These are phyloP conservation scores for Paralagenidium karlingii DNA, from an alignment of 352 stramenopile species.

Conservation along the genomic window DNA sequence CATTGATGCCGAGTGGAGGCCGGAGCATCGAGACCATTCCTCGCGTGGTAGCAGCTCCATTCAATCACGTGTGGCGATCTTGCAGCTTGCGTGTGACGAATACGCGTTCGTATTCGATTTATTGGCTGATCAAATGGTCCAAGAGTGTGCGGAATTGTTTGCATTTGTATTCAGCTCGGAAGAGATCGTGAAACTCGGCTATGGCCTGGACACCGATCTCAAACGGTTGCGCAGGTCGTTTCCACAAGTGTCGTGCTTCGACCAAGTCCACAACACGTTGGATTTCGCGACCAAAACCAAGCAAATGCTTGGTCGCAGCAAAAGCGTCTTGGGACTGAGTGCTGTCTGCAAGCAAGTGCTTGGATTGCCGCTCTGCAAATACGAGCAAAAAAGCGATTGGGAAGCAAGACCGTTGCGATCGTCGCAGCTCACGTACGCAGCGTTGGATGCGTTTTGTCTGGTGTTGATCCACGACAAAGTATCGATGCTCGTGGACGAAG, in stretches of 20 bases:
- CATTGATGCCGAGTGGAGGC: slow-evolving; percentile 63
- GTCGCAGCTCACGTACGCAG: slow-evolving; percentile 59
- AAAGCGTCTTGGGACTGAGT: slow-evolving; percentile 31
- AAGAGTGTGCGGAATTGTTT: slow-evolving; percentile 39
- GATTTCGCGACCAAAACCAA: slow-evolving; percentile 23
- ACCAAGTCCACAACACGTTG: slow-evolving; percentile 42
- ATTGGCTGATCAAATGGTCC: no score
- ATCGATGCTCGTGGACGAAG: no score
- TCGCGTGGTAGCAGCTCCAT: slow-evolving; percentile 11
- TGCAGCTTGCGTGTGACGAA: slow-evolving; percentile 50
- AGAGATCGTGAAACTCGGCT: slow-evolving; percentile 42
- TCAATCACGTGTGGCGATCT: slow-evolving; percentile 49
- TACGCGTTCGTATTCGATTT: slow-evolving; percentile 65
- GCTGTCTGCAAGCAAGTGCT: slow-evolving; percentile 37
- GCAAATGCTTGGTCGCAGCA: not conserved
- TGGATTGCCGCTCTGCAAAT: slow-evolving; percentile 42
- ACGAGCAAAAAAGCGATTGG: slow-evolving; percentile 68
- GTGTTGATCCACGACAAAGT: slow-evolving; percentile 57
- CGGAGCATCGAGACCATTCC: no score
- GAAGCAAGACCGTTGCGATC: slow-evolving; percentile 37
- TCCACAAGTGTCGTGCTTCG: slow-evolving; percentile 46
- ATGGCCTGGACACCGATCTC: slow-evolving; percentile 50
- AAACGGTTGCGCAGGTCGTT: slow-evolving; percentile 59
- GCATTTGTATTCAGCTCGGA: slow-evolving; percentile 37
- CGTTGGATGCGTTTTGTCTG: slow-evolving; percentile 59